These are phyloP conservation scores for Haplosporangium gracile DNA, from an alignment of 192 early-diverging fungal genomes.

Conservation along the genomic window DNA sequence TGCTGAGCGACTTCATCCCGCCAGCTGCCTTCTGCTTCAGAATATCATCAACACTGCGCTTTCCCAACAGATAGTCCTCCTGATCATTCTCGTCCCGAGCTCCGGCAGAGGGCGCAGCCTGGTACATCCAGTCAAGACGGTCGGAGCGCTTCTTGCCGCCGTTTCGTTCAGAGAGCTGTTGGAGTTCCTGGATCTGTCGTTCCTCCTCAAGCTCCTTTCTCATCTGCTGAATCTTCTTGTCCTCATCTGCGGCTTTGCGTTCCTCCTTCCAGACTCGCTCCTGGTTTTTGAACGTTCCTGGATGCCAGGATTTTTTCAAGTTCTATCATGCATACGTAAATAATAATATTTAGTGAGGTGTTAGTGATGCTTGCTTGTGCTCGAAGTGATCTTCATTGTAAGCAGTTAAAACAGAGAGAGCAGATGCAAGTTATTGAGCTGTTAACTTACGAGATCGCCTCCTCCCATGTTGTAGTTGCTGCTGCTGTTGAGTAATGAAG, in stretches of 20 bases:
- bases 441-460: constrained; percentile 60
- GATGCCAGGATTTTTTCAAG: constrained; percentile 99
- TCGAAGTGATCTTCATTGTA: background rate
- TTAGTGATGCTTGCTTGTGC: background rate
- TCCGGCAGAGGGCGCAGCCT: constrained; percentile 70
- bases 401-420: background rate
- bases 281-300: constrained; percentile 91
- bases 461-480: constrained; percentile 60
- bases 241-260: constrained; percentile 85
- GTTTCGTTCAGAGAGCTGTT: constrained; percentile 78
- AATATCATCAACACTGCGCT: constrained; percentile 82
- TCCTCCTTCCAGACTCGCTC: constrained; percentile 92
- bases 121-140: constrained; percentile 98
- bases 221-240: constrained; percentile 89
- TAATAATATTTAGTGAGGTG: background rate
- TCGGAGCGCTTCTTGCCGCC: constrained; percentile 76
- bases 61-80: constrained; percentile 94
- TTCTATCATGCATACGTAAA: constrained; percentile 60
- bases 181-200: constrained; percentile 87
- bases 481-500: background rate
- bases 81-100: constrained; percentile 70
- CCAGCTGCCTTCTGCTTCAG: constrained; percentile 57
- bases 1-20: constrained; percentile 41
- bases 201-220: constrained; percentile 94
- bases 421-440: background rate